Percentiles rank a stretch among this genome's conserved stretches.
phyloP scores from a whole-genome alignment of 2,329 filamentous ascomycete species.

The Penicillium sp. region DNA sequence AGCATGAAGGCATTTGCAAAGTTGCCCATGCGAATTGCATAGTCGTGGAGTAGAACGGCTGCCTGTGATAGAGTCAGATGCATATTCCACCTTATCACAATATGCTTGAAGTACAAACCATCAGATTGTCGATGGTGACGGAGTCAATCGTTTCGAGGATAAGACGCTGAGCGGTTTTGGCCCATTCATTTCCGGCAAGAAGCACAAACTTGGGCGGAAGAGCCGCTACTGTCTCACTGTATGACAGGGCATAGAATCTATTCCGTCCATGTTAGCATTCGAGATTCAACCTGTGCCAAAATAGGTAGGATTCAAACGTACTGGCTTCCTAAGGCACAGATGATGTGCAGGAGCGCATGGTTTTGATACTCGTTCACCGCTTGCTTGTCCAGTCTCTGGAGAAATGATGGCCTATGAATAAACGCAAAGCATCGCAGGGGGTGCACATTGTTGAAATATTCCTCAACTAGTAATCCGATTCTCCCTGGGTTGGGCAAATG shows the following conservation, averaged over 20 bases:
- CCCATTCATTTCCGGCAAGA: slow-evolving; percentile 19
- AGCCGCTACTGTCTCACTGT: slow-evolving; percentile 12
- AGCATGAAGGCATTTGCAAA: slow-evolving; percentile 35
- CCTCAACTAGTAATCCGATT: slow-evolving; percentile 16
- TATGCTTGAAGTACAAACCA: too few species aligned
- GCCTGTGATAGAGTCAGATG: slow-evolving; percentile 9
- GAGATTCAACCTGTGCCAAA: not conserved
- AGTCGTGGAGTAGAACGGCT: slow-evolving; percentile 31
- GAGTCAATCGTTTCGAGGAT: slow-evolving; percentile 21
- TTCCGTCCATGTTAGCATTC: not conserved
- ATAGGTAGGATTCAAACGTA: slow-evolving; percentile 5
- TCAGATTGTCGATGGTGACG: slow-evolving; percentile 25
- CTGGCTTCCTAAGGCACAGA: slow-evolving; percentile 22
- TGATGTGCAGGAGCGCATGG: slow-evolving; percentile 20
- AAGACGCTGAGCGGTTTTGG: slow-evolving; percentile 16
- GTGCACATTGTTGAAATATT: slow-evolving; percentile 24
- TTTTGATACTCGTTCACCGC: slow-evolving; percentile 2
- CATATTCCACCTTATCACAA: not conserved
- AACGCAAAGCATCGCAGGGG: slow-evolving; percentile 22
- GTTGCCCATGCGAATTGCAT: slow-evolving; percentile 31
- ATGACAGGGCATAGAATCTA: slow-evolving; percentile 20
- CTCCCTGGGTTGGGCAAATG: slow-evolving; percentile 12
- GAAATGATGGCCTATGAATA: slow-evolving; percentile 20
- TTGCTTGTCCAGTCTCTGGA: slow-evolving; percentile 16
- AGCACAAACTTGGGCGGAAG: slow-evolving; percentile 15